These are phyloP conservation scores for Fonsecaea erecta DNA, from an alignment of 2,329 filamentous ascomycete genomes.

Conservation along the genomic window DNA sequence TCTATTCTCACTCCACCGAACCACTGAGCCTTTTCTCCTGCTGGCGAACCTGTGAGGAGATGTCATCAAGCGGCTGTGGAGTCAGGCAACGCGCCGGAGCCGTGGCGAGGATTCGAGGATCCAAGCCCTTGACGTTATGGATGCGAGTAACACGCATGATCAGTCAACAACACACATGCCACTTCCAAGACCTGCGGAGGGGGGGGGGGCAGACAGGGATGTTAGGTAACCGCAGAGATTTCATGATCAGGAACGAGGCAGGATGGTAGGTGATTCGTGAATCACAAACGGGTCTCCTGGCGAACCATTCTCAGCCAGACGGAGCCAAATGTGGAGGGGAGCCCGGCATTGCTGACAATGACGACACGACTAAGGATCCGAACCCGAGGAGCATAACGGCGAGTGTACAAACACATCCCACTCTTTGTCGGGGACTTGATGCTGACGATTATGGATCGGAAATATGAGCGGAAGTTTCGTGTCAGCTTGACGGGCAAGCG, in stretches of 20 bases:
- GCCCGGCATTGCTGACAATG: constrained; percentile 21
- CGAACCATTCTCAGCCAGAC: not conserved
- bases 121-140: constrained; percentile 16
- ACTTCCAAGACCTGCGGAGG: constrained; percentile 7
- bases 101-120: not conserved
- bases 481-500: not conserved
- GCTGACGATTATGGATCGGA: constrained; percentile 12
- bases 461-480: not conserved
- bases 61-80: constrained; percentile 19
- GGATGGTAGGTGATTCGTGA: constrained; percentile 16
- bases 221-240: constrained; percentile 14
- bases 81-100: constrained; percentile 6
- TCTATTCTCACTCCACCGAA: constrained; percentile 8
- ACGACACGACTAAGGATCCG: constrained; percentile 20
- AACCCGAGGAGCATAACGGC: constrained; percentile 2
- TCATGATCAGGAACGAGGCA: constrained; percentile 27
- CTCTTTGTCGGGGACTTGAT: not conserved
- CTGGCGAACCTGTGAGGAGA: constrained; percentile 18
- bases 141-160: constrained; percentile 26
- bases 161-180: constrained; percentile 27
- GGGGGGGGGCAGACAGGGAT: constrained; percentile 3
- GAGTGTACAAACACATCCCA: too few relatives aligned
- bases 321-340: constrained; percentile 6
- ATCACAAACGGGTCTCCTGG: not conserved
- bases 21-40: constrained; percentile 16